phyloP scores from a whole-genome alignment of 768 basidiomycete genomes.

The Mycena rosella region DNA sequence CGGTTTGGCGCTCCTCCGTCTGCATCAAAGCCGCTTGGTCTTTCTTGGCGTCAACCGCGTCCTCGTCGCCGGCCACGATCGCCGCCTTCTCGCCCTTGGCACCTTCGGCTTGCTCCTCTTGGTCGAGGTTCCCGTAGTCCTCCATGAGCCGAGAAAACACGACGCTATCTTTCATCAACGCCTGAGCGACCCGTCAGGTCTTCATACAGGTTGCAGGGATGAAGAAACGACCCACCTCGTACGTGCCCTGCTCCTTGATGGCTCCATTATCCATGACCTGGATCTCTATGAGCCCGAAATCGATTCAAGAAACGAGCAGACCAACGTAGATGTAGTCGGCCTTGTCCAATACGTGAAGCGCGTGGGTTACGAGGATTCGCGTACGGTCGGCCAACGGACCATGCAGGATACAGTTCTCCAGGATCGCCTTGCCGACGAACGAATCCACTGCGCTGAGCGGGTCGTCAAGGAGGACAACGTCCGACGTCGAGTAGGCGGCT shows the following conservation, averaged over 20 bases:
- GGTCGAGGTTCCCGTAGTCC: conserved; percentile 63
- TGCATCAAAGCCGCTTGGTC: conserved; percentile 58
- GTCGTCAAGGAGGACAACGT: conserved; percentile 86
- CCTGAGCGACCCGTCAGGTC: conserved; percentile 36
- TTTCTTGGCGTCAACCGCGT: conserved; percentile 31
- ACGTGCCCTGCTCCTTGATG: conserved; percentile 75
- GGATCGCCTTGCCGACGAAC: conserved; percentile 75
- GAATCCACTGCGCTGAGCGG: conserved; percentile 86
- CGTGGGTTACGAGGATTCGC: conserved; percentile 72
- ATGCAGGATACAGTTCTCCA: conserved; percentile 70
- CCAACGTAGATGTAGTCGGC: conserved; percentile 69
- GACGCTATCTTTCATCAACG: conserved; percentile 56
- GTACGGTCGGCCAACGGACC: conserved; percentile 68
- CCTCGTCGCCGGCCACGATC: conserved; percentile 12
- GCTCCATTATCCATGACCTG: conserved; percentile 66
- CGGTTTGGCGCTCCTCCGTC: conserved; percentile 68
- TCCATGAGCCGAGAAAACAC: conserved; percentile 66
- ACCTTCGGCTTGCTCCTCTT: conserved; percentile 48
- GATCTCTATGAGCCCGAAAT: background rate
- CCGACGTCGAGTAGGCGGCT: conserved; percentile 79
- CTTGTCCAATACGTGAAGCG: conserved; percentile 68
- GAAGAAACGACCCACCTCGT: conserved; percentile 50
- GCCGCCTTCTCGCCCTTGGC: conserved; percentile 31
- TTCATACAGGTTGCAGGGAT: conserved; percentile 10
- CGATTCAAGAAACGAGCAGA: background rate